A percentile compares a stretch with the other conserved stretches of the same genome.
phyloP scores from a whole-genome alignment of 306 rosid genomes.

The Sesbania bispinosa region DNA sequence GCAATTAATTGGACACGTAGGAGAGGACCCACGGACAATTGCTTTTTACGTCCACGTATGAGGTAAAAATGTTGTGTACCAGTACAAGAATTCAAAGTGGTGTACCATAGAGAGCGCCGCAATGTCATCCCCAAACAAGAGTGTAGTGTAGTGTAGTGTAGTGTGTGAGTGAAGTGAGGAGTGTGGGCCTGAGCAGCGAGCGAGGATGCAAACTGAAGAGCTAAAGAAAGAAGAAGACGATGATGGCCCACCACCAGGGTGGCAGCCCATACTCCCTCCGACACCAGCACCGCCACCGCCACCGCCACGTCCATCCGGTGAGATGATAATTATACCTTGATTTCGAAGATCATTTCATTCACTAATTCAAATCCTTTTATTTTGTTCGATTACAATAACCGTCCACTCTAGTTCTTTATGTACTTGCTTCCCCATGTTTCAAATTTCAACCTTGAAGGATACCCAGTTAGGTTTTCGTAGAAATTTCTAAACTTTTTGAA shows the following conservation, averaged over 20 bases:
- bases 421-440: background rate
- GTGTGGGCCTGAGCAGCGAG: background rate
- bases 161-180: background rate
- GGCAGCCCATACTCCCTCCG: conserved; percentile 45
- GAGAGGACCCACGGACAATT: too few species aligned
- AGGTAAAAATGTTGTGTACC: too few species aligned
- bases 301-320: conserved; percentile 38
- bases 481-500: background rate
- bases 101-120: too few species aligned
- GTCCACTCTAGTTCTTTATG: background rate
- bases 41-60: too few species aligned
- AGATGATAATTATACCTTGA: background rate
- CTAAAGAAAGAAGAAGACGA: conserved; percentile 45
- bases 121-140: too few species aligned
- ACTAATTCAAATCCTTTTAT: background rate
- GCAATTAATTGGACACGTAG: too few species aligned
- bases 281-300: conserved; percentile 19
- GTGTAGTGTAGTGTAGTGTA: too few species aligned
- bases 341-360: background rate
- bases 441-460: background rate
- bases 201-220: conserved; percentile 29
- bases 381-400: background rate
- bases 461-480: background rate
- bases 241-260: conserved; percentile 77
- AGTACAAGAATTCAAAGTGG: too few species aligned